Conservation (phyloP, 306 rosid species). For the Ormosia semicastrata region DNA sequence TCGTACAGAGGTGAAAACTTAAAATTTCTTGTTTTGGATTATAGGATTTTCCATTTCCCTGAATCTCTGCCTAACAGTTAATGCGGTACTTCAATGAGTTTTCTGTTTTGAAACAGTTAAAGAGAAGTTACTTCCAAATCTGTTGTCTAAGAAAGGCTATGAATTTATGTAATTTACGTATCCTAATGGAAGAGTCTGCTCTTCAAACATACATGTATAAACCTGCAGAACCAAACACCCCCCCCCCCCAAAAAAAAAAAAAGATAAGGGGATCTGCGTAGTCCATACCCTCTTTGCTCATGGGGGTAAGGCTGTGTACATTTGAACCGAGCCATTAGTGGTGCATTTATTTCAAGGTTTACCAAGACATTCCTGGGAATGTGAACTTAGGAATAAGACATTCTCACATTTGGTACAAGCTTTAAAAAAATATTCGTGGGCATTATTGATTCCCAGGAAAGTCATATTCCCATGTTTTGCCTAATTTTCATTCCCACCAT, state of each 20-base stretch:
- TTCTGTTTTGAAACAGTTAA: background rate
- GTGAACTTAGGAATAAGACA: too few relatives aligned
- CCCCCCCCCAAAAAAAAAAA: background rate
- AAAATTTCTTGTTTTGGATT: conserved; percentile 12
- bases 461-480: too few relatives aligned
- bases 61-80: background rate
- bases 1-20: conserved; percentile 80
- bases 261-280: too few relatives aligned
- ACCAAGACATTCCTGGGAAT: too few relatives aligned
- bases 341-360: background rate
- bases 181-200: background rate
- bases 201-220: background rate
- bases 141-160: background rate
- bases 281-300: background rate
- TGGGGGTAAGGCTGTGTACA: background rate
- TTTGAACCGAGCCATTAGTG: background rate
- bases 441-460: too few relatives aligned
- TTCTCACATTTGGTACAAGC: too few relatives aligned
- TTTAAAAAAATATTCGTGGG: too few relatives aligned
- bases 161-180: background rate
- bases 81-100: background rate
- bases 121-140: background rate
- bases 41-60: conserved; percentile 20
- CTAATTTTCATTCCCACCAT: too few relatives aligned
- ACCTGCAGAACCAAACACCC: background rate